These are phyloP conservation scores for Penicillium antarcticum DNA, from an alignment of 495 filamentous ascomycete species.

Conservation along the genomic window DNA sequence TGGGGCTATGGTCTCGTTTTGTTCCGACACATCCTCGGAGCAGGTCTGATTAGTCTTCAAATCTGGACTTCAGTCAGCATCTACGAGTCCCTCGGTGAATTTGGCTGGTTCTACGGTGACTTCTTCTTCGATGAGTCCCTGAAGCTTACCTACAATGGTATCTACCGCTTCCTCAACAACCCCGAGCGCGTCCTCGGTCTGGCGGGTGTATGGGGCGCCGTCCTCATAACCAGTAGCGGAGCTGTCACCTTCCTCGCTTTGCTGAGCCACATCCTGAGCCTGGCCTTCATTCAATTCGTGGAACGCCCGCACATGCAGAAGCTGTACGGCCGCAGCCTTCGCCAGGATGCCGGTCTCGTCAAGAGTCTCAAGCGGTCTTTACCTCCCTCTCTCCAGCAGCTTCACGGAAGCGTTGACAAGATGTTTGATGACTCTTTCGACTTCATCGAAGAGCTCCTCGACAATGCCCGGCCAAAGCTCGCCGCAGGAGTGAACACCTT, in stretches of 20 bases:
- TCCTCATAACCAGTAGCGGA: constrained; percentile 83
- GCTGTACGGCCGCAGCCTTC: constrained; percentile 80
- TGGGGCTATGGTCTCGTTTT: constrained; percentile 82
- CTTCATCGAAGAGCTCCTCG: constrained; percentile 86
- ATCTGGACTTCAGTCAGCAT: constrained; percentile 92
- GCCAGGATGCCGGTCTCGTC: constrained; percentile 84
- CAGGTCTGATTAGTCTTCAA: constrained; percentile 78
- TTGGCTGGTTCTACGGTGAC: constrained; percentile 99
- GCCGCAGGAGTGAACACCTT: constrained; percentile 83
- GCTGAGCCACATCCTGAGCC: constrained; percentile 76
- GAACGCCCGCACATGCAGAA: constrained; percentile 99
- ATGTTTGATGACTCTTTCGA: constrained; percentile 80
- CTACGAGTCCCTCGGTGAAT: constrained; percentile 94
- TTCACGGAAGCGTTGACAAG: constrained; percentile 82
- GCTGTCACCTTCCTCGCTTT: constrained; percentile 81
- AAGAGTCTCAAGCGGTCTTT: constrained; percentile 84
- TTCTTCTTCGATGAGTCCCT: constrained; percentile 85
- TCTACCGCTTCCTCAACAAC: constrained; percentile 97
- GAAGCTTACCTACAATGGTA: constrained; percentile 92
- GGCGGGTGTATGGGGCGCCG: constrained; percentile 94
- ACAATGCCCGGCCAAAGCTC: constrained; percentile 81
- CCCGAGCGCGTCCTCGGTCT: constrained; percentile 91
- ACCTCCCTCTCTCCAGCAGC: constrained; percentile 72
- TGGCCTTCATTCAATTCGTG: constrained; percentile 88
- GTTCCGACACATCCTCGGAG: constrained; percentile 81